These are phyloP conservation scores for Plectosphaerella plurivora DNA, from an alignment of 2,329 filamentous ascomycete species.

Conservation along the genomic window DNA sequence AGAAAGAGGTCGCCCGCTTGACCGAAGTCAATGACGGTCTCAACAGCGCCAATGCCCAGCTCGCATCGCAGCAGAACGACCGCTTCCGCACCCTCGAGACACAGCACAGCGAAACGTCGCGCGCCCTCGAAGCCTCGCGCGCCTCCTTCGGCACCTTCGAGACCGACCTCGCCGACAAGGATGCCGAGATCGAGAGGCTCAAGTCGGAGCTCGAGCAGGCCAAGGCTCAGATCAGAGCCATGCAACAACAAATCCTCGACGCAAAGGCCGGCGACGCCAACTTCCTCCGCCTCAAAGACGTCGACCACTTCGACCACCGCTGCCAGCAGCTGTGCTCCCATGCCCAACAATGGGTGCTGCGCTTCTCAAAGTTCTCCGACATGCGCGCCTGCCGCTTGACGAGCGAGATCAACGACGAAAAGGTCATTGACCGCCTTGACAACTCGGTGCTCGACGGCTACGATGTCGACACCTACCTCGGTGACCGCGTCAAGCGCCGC, in stretches of 20 bases:
- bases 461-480: constrained; percentile 83
- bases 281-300: constrained; percentile 77
- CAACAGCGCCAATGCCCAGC: constrained; percentile 69
- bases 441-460: constrained; percentile 92
- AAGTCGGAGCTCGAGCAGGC: constrained; percentile 74
- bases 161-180: constrained; percentile 71
- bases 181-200: constrained; percentile 75
- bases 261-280: constrained; percentile 56
- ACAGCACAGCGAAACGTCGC: constrained; percentile 60
- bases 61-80: constrained; percentile 71
- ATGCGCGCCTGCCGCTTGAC: constrained; percentile 81
- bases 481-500: constrained; percentile 80
- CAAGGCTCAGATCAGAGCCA: constrained; percentile 52
- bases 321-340: constrained; percentile 95
- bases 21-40: constrained; percentile 80
- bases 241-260: constrained; percentile 50
- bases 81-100: constrained; percentile 64
- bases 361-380: constrained; percentile 97
- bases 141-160: constrained; percentile 60
- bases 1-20: constrained; percentile 75
- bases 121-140: constrained; percentile 66
- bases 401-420: constrained; percentile 82
- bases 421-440: constrained; percentile 89
- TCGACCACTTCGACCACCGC: constrained; percentile 91
- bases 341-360: constrained; percentile 94